phyloP scores from a whole-genome alignment of 164 flowering plant species.

The Liquidambar formosana region DNA sequence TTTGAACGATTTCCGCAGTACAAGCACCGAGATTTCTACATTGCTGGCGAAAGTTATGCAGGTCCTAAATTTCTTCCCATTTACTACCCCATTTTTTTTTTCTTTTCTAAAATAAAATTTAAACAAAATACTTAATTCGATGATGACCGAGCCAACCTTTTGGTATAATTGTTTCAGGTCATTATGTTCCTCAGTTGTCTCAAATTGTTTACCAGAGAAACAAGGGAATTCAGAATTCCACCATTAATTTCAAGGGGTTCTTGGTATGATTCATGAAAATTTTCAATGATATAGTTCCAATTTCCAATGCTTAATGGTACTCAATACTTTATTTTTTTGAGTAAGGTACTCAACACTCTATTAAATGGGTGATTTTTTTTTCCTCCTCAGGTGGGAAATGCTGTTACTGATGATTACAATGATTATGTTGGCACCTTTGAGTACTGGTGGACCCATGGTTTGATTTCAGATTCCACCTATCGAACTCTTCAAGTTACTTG shows the following conservation, averaged over 20 bases:
- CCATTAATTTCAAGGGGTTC: conserved; percentile 84
- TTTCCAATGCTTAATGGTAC: not conserved
- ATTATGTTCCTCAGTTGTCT: conserved; percentile 93
- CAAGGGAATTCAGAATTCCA: conserved; percentile 66
- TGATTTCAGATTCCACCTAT: conserved; percentile 92
- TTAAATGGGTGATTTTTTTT: not conserved
- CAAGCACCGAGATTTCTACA: conserved; percentile 87
- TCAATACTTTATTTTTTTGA: too few species aligned
- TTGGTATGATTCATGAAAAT: conserved; percentile 67
- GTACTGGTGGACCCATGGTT: conserved; percentile 98
- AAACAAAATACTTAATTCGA: not conserved
- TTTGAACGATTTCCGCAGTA: conserved; percentile 94
- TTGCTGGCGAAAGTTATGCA: conserved; percentile 99
- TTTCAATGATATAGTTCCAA: too few species aligned
- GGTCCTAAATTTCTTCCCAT: conserved; percentile 33
- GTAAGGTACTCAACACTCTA: too few species aligned
- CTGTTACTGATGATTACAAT: conserved; percentile 89
- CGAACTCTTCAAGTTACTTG: conserved; percentile 47
- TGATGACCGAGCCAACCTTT: not conserved
- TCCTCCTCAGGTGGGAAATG: conserved; percentile 83
- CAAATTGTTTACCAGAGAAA: conserved; percentile 65
- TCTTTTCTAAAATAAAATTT: not conserved
- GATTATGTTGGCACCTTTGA: conserved; percentile 92
- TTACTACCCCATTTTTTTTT: not conserved
- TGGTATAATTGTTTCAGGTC: conserved; percentile 58